Evolutionary conservation across 1,139 yeast genomes (phyloP).

Genomic region (Diutina rugosa): DNA sequence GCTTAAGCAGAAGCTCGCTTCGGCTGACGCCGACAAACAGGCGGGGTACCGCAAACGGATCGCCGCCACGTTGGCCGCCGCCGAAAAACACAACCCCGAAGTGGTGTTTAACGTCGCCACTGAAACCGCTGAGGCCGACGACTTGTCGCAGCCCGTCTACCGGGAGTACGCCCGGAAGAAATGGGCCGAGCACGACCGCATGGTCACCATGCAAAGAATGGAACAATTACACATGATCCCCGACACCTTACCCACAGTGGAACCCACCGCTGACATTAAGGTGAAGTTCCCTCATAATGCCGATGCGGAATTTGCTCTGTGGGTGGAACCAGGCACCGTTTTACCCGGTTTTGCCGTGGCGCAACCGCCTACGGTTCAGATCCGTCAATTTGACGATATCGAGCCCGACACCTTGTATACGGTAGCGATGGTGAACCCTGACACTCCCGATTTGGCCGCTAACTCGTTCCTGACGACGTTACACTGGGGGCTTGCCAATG

Average conservation of each 20-base stretch:
- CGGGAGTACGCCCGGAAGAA: conserved; percentile 52
- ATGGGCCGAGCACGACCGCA: conserved; percentile 61
- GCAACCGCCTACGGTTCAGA: conserved; percentile 60
- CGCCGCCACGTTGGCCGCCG: conserved; percentile 18
- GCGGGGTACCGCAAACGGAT: not conserved
- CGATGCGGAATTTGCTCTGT: conserved; percentile 33
- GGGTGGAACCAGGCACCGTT: conserved; percentile 70
- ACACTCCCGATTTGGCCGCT: conserved; percentile 61
- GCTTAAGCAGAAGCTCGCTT: conserved; percentile 4
- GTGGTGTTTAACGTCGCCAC: conserved; percentile 54
- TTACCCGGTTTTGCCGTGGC: conserved; percentile 64
- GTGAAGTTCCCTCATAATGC: conserved; percentile 64
- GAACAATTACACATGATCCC: conserved; percentile 83
- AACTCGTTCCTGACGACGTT: conserved; percentile 65
- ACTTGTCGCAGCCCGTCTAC: conserved; percentile 67
- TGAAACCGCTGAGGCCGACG: conserved; percentile 28
- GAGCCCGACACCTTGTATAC: conserved; percentile 45
- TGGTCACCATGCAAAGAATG: conserved; percentile 76
- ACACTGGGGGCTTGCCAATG: conserved; percentile 69
- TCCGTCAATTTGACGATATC: conserved; percentile 57
- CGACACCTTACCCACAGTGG: conserved; percentile 82
- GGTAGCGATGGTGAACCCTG: conserved; percentile 79
- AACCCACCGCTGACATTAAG: conserved; percentile 68
- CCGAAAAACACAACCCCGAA: conserved; percentile 71
- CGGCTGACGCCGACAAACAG: conserved; percentile 2